Evolutionary conservation across 1,284 basidiomycete species (phyloP).

Genomic region (Testicularia cyperi): DNA sequence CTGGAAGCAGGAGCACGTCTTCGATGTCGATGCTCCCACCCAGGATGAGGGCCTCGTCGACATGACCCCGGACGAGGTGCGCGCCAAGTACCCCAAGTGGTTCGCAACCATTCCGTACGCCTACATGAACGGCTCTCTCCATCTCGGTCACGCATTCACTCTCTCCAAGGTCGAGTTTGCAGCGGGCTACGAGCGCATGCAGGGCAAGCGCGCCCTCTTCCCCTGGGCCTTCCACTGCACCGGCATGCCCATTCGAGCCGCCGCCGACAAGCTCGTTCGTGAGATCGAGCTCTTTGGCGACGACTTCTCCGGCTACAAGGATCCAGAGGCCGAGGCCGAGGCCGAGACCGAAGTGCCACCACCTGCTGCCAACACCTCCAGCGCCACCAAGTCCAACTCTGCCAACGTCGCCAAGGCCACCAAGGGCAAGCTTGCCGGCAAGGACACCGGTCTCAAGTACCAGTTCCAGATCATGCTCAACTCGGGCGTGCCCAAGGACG

Average conservation of each 20-base stretch:
- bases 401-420: constrained; percentile 71
- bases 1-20: constrained; percentile 70
- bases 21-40: constrained; percentile 79
- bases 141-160: constrained; percentile 96
- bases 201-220: constrained; percentile 91
- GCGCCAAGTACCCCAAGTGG: constrained; percentile 84
- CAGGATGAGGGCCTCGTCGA: constrained; percentile 41
- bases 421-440: constrained; percentile 92
- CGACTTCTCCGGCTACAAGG: constrained; percentile 76
- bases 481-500: constrained; percentile 72
- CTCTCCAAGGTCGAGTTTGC: constrained; percentile 98
- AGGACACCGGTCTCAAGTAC: constrained; percentile 89
- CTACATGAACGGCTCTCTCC: constrained; percentile 98
- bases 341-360: constrained; percentile 31
- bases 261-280: constrained; percentile 93
- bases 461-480: constrained; percentile 99
- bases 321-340: constrained; percentile 63
- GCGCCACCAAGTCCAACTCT: constrained; percentile 36
- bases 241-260: constrained; percentile 98
- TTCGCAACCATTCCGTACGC: constrained; percentile 82
- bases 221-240: constrained; percentile 93
- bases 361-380: constrained; percentile 35
- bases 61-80: constrained; percentile 59
- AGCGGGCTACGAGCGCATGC: constrained; percentile 91
- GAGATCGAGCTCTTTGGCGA: constrained; percentile 95